Base-by-base conservation (phyloP, 2,329 filamentous ascomycete genomes). In the Xylaria multiplex region DNA sequence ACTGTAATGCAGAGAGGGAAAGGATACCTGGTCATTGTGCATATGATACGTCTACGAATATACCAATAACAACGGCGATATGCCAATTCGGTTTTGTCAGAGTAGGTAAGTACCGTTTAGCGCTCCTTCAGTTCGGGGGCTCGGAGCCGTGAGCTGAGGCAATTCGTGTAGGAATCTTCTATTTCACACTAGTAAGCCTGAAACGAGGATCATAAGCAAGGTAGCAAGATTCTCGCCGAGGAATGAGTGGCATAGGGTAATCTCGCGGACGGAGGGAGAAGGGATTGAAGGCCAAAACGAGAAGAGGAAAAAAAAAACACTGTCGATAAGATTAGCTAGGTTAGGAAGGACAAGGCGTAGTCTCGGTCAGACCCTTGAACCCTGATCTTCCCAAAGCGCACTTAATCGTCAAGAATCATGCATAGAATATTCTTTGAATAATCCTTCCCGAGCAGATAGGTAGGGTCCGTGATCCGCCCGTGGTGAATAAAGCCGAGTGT, bases 381-480 rank as follows among this genome's bases (percentile, higher is more conserved):
- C 46, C 54, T 49, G 52, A 59, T 42, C 19, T 42, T 50, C 32
- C n/a, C 22, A 40, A 53, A 57, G 57, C 46, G 54, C 57, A 46
- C 52, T 57, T 61, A 54, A 54, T 55, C 57, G 61, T 64, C 6
- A 61, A 46, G 62, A 62, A 55, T 56, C 61, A 69, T 69, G 67
- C 67, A 69, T 3, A 60, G 67, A 69, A 67, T 30, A 35, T 67
- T 67, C 67, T 60, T 35, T 53, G 67, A 59, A 64, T 43, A 64
- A 52, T 57, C 43, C 50, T 57, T 43, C 48, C 64, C 58, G 62
- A 59, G 42, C 54, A 27, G 62, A 45, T 40, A 62, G 9, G 32
- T 35, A 35, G 58, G 53, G 58, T 45, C 49, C 7, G 42, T 53
- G 57, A 50, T 19, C 63, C 53, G 53, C 24, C 27, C 19, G 54